Base-by-base conservation (phyloP, 768 basidiomycete genomes). In the Bullera alba region DNA sequence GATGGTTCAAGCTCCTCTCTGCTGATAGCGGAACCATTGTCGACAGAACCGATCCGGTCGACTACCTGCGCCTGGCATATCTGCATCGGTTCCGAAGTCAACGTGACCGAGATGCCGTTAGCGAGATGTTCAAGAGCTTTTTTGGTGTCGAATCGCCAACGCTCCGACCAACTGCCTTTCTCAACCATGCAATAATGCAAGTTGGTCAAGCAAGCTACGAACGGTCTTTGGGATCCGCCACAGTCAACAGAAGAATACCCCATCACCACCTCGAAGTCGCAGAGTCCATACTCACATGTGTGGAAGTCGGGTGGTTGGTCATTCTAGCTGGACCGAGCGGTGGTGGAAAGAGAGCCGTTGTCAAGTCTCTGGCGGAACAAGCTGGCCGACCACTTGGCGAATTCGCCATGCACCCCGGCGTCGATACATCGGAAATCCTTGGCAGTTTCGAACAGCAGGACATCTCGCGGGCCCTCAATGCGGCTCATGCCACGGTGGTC, bases 371-470 rank as follows among this genome's bases (percentile, higher is more conserved):
- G 37, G 88, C 92, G 28, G 73, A 80, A 45, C 73, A 83, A 30
- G 80, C 80, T 28, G 93, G 95, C 22, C 78, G 80, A 44, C 38
- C 70, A 21, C 77, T 96, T 1, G 77, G 77, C 19, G 87, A 89
- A 69, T 78, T 95, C 41, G 77, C 81, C 16, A 76, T 96, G 65
- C 92, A 86, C 69, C 83, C 79, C 51, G 83, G 87, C 5, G 90
- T 87, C 2, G 95, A 99, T 69, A 87, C 91, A 1, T 83, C 84
- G 70, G 95, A 99, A 72, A 83, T 99, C 28, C 75, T 99, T 37
- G 95, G 95, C 28, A 85, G 87, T 69, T 97, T 96, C 65, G 95
- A 99, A 73, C 93, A 97, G 73, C 81, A 84, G 23, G 86, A 90
- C 67, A 47, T 58, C 34, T 30, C 27, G 2, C 34, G 46, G 2